Evolutionary conservation across 495 filamentous ascomycete genomes (phyloP), one percentile per base, ranked within the genome.

Genomic region (Neurospora sp.): DNA sequence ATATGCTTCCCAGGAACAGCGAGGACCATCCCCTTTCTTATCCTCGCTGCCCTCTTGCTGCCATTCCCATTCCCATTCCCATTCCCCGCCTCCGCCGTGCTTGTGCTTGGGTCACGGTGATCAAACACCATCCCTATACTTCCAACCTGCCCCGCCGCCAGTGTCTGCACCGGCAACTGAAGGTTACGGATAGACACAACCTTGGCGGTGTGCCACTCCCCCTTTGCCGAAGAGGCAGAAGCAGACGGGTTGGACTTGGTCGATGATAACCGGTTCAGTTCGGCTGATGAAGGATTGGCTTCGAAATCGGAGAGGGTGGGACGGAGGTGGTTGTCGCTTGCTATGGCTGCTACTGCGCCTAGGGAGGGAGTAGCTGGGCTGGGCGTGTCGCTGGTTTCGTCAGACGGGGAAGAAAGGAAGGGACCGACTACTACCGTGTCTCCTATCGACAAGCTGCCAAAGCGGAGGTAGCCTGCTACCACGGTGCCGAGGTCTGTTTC

Each of bases 151-250:
- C 93, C 96, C 16, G 89, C 86, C 18, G 88, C 84, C 1, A 99
- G 85, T 0, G 85, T 90, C 69, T 89, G 91, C 4, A 97, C 93
- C 0, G 96, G 93, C 6, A 97, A 85, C 20, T 96, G 89, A 9
- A 99, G 86, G 76, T 97, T 94, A 23, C 96, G 91, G 39, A 98
- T 90, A 74, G 94, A 97, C 69, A 93, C 88, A 69, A 98, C 90
- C 27, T 85, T 88, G n/a, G 93, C 91, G 20, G 83, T 85, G 62
- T 91, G 89, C 93, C 93, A 97, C 79, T 92, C 90, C 0, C 84
- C 84, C 59, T 83, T 84, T n/a, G 84, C 81, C 11, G 82, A 81
- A 9, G 85, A 84, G 4, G 85, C 82, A 9, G 84, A 82, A 39
- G 85, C 76, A 2, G 79, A 77, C 69, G 81, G 83, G 6, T 81